Percentiles rank a stretch among this genome's conserved stretches.
Evolutionary conservation across 129 eudicot genomes (phyloP).

Genomic region (Chrysanthemum makinoi): DNA sequence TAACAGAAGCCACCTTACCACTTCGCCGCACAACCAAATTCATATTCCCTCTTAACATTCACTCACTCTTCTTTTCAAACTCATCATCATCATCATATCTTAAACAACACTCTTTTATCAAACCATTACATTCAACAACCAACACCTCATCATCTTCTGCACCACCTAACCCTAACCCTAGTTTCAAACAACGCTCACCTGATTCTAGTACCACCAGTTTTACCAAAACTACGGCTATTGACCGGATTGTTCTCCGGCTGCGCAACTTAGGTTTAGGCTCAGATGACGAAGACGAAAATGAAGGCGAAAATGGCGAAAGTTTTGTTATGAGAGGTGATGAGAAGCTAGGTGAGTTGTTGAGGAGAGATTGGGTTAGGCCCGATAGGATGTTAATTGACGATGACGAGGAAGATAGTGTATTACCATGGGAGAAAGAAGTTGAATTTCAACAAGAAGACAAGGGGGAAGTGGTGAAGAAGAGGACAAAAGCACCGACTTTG

Average conservation of each 20-base stretch:
- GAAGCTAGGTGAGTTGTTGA: constrained; percentile 81
- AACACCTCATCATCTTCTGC: constrained; percentile 43
- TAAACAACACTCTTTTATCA: constrained; percentile 42
- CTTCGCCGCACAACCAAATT: constrained; percentile 31
- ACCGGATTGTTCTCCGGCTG: constrained; percentile 68
- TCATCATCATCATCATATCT: constrained; percentile 29
- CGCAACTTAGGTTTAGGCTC: constrained; percentile 72
- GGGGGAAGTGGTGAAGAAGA: constrained; percentile 39
- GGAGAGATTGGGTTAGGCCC: constrained; percentile 83
- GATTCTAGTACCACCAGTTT: not conserved
- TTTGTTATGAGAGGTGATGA: constrained; percentile 45
- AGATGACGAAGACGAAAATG: constrained; percentile 67
- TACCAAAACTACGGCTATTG: constrained; percentile 60
- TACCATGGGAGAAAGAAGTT: constrained; percentile 76
- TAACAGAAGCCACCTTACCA: constrained; percentile 49
- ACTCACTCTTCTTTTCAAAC: constrained; percentile 31
- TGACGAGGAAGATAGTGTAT: constrained; percentile 44
- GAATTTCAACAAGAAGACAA: constrained; percentile 23
- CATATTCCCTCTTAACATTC: constrained; percentile 28
- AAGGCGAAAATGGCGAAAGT: constrained; percentile 25
- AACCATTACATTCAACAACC: constrained; percentile 9
- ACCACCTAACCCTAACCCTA: constrained; percentile 27
- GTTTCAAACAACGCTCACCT: constrained; percentile 12
- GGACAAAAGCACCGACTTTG: constrained; percentile 65
- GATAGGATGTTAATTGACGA: constrained; percentile 59